Evolutionary conservation across 164 flowering plant genomes (phyloP).

Genomic region (Chimonanthus salicifolius): DNA sequence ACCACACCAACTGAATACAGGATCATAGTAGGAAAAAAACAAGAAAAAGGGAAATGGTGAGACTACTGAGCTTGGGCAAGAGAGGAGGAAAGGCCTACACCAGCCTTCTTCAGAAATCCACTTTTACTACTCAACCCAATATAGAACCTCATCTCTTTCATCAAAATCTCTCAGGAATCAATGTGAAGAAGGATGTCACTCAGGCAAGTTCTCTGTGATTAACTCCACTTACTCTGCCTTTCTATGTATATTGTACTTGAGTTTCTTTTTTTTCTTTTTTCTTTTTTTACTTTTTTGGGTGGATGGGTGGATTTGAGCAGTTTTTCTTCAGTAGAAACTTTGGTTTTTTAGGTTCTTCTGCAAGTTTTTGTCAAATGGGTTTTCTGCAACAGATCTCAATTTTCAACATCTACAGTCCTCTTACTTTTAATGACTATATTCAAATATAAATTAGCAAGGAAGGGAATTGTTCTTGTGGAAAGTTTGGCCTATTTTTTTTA

Average conservation of each 20-base stretch:
- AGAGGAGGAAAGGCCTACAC: slow-evolving; percentile 3
- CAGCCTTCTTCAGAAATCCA: not conserved
- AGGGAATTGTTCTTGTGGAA: too few relatives aligned
- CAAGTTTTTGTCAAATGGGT: not conserved
- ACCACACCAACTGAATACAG: too few relatives aligned
- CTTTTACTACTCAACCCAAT: slow-evolving; percentile 1
- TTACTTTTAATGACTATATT: not conserved
- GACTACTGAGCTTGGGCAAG: slow-evolving; percentile 8
- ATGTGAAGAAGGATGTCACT: slow-evolving; percentile 8
- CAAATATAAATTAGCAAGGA: not conserved
- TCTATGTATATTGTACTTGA: not conserved
- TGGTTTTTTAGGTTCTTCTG: not conserved
- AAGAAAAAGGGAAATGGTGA: slow-evolving; percentile 2
- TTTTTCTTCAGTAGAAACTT: not conserved
- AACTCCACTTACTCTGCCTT: not conserved
- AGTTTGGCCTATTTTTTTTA: too few relatives aligned
- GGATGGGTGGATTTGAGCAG: not conserved
- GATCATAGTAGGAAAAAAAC: too few relatives aligned
- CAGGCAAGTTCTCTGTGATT: slow-evolving; percentile 2
- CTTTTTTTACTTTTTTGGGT: not conserved
- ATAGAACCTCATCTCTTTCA: not conserved
- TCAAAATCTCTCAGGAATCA: slow-evolving; percentile 1
- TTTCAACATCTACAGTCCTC: too few relatives aligned
- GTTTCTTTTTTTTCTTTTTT: not conserved
- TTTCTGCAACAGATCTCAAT: too few relatives aligned